A percentile compares a stretch with the other conserved stretches of the same genome.
Evolutionary conservation across 495 filamentous ascomycete genomes (phyloP).

Genomic region (Apodospora peruviana): DNA sequence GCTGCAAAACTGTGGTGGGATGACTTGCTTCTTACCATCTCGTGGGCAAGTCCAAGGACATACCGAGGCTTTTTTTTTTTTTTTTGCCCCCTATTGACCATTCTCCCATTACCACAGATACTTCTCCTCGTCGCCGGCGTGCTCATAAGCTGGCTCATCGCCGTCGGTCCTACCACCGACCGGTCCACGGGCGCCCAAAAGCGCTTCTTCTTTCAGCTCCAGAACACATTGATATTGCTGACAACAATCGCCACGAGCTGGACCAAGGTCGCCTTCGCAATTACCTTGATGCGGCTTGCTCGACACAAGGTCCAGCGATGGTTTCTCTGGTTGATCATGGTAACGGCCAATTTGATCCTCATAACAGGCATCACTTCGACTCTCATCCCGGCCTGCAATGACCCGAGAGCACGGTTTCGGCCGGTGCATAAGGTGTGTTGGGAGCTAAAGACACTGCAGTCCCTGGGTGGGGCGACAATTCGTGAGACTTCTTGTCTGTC

Average conservation of each 20-base stretch:
- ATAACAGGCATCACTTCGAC: constrained; percentile 14
- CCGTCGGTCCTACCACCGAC: constrained; percentile 6
- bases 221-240: constrained; percentile 11
- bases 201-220: constrained; percentile 10
- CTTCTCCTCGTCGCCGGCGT: constrained; percentile 10
- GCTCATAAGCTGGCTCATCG: constrained; percentile 9
- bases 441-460: constrained; percentile 3
- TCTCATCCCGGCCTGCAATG: constrained; percentile 14
- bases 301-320: constrained; percentile 2
- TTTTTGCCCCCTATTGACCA: neutral
- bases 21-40: constrained; percentile 7
- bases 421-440: constrained; percentile 8
- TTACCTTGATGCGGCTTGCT: constrained; percentile 12
- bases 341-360: constrained; percentile 15
- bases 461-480: constrained; percentile 13
- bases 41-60: constrained; percentile 11
- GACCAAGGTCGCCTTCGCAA: constrained; percentile 18
- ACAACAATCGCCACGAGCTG: constrained; percentile 15
- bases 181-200: neutral
- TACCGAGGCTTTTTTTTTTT: too few relatives aligned
- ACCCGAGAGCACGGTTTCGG: constrained; percentile 8
- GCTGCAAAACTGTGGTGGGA: constrained; percentile 15
- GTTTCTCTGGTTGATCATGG: constrained; percentile 13
- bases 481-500: constrained; percentile 1
- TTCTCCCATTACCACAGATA: neutral